Conservation (phyloP, 225 moss, liverwort and hornwort species). For the Bryum argenteum region DNA sequence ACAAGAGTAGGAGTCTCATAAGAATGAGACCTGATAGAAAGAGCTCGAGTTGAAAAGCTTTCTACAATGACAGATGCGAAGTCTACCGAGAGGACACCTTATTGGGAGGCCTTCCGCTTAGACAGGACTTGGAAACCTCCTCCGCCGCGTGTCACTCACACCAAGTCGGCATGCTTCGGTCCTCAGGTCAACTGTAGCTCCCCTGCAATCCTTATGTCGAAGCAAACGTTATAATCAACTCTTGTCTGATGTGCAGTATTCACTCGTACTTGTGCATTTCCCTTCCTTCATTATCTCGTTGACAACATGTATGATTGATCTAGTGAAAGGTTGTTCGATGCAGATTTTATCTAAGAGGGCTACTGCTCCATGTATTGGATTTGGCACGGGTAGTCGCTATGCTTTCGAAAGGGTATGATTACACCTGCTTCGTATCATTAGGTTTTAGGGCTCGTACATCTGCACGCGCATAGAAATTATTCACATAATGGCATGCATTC, state of each 20-base stretch:
- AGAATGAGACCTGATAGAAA: slow-evolving; percentile 41
- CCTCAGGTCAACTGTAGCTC: slow-evolving; percentile 43
- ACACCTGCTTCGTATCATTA: slow-evolving; percentile 17
- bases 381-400: slow-evolving; percentile 63
- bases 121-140: slow-evolving; percentile 56
- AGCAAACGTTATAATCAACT: background rate
- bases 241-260: background rate
- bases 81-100: slow-evolving; percentile 44
- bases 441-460: slow-evolving; percentile 3
- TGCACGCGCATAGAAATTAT: background rate
- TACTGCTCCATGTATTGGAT: slow-evolving; percentile 60
- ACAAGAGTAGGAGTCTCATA: slow-evolving; percentile 23
- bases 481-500: background rate
- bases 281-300: slow-evolving; percentile 9
- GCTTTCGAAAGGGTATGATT: slow-evolving; percentile 56
- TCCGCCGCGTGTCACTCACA: slow-evolving; percentile 38
- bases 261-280: background rate
- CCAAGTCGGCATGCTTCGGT: slow-evolving; percentile 62
- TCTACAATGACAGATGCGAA: slow-evolving; percentile 41
- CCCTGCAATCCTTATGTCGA: slow-evolving; percentile 1
- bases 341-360: slow-evolving; percentile 58
- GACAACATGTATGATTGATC: slow-evolving; percentile 1
- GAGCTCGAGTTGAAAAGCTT: slow-evolving; percentile 35
- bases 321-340: slow-evolving; percentile 20
- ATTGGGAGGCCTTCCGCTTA: slow-evolving; percentile 63